A percentile compares a stretch with the other conserved stretches of the same genome.
These are phyloP conservation scores for Microstroma glucosiphilum DNA, from an alignment of 1,284 basidiomycete species.

Conservation along the genomic window DNA sequence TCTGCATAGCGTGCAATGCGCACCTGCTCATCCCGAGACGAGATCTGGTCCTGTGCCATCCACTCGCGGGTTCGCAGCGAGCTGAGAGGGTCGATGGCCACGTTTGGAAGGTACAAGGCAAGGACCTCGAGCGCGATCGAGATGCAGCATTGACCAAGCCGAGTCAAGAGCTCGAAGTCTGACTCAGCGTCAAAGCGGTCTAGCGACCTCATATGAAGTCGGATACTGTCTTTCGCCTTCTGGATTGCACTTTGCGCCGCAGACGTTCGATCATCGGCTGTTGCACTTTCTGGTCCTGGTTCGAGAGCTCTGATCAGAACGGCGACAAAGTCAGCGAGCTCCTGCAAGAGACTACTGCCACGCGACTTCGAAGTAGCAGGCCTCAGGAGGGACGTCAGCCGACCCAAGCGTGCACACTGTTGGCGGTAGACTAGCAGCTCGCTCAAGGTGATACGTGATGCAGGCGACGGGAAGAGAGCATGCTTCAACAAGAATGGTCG, in stretches of 20 bases:
- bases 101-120: conserved; percentile 73
- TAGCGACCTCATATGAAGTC: too few relatives aligned
- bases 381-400: not conserved
- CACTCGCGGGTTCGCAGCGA: conserved; percentile 59
- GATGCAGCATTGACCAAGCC: not conserved
- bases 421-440: not conserved
- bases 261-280: too few relatives aligned
- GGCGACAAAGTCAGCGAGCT: not conserved
- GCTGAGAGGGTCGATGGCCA: conserved; percentile 79
- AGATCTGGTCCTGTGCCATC: conserved; percentile 53
- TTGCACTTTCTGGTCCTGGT: too few relatives aligned
- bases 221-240: too few relatives aligned
- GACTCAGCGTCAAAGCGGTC: too few relatives aligned
- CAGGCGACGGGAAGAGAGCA: conserved; percentile 3
- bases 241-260: too few relatives aligned
- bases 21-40: conserved; percentile 58
- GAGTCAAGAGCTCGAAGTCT: too few relatives aligned
- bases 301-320: too few relatives aligned
- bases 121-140: conserved; percentile 60
- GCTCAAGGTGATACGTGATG: not conserved
- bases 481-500: not conserved
- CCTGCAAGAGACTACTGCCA: not conserved
- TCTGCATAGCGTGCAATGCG: conserved; percentile 62
- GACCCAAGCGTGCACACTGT: not conserved
- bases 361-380: not conserved